Conservation (phyloP, 805 yeast genomes). For the Saccharomycopsis fermentans region DNA sequence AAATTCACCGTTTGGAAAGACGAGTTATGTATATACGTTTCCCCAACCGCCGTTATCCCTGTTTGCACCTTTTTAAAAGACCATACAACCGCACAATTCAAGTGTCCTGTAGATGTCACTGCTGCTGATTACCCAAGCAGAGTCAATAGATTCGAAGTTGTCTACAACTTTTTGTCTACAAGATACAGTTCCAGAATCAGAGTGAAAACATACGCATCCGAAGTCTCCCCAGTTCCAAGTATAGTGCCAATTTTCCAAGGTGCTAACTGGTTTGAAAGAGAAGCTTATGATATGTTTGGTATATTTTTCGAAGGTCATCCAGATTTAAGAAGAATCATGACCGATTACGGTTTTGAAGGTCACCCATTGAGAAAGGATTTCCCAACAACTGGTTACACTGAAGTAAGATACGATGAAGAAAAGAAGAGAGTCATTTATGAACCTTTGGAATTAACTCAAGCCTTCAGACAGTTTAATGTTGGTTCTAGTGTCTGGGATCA, state of each 20-base stretch:
- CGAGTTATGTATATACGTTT: conserved; percentile 65
- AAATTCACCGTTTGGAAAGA: conserved; percentile 87
- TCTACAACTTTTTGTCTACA: conserved; percentile 69
- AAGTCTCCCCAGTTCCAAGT: conserved; percentile 73
- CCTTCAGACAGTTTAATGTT: conserved; percentile 82
- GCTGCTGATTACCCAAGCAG: conserved; percentile 83
- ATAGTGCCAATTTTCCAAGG: conserved; percentile 65
- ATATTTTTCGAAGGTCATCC: conserved; percentile 85
- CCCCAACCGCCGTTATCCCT: conserved; percentile 70
- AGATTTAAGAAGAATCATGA: conserved; percentile 79
- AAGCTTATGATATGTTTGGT: conserved; percentile 80
- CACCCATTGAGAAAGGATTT: conserved; percentile 87
- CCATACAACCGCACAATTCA: conserved; percentile 76
- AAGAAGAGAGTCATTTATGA: conserved; percentile 84
- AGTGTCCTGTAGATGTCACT: conserved; percentile 68
- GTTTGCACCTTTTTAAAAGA: conserved; percentile 58
- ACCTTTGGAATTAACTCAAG: conserved; percentile 85
- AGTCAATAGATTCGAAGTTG: conserved; percentile 77
- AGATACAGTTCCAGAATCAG: conserved; percentile 81
- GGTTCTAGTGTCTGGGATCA: conserved; percentile 90
- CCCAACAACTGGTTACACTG: conserved; percentile 89
- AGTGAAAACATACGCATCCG: conserved; percentile 82
- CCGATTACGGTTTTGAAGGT: conserved; percentile 89
- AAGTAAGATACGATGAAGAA: conserved; percentile 83
- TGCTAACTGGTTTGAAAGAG: conserved; percentile 87